Conservation (phyloP, 148 eudicot species). For the Silene latifolia region DNA sequence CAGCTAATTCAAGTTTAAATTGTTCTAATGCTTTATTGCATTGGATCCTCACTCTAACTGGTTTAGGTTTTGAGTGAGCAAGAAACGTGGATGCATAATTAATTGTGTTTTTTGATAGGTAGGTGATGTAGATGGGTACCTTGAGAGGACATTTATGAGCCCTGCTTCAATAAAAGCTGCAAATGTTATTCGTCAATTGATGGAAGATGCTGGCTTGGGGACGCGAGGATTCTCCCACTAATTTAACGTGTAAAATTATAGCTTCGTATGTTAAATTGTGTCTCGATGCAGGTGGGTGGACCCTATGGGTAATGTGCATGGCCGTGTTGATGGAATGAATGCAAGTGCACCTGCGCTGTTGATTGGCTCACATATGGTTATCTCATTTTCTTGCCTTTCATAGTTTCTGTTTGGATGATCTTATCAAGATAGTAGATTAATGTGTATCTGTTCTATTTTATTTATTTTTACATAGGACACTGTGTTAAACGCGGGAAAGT, state of each 20-base stretch:
- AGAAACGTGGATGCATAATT: background rate
- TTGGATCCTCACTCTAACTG: background rate
- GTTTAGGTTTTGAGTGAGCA: background rate
- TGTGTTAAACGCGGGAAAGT: slow-evolving; percentile 91
- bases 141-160: slow-evolving; percentile 89
- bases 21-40: background rate
- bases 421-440: slow-evolving; percentile 1
- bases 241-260: background rate
- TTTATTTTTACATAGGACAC: slow-evolving; percentile 57
- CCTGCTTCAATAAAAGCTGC: slow-evolving; percentile 76
- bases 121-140: slow-evolving; percentile 81
- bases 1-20: background rate
- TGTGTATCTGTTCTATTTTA: background rate
- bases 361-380: slow-evolving; percentile 93
- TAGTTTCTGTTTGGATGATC: background rate
- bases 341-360: slow-evolving; percentile 59
- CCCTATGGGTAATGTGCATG: slow-evolving; percentile 90
- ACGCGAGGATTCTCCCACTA: slow-evolving; percentile 50
- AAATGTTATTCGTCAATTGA: slow-evolving; percentile 68
- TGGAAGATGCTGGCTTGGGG: slow-evolving; percentile 89
- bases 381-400: background rate
- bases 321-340: slow-evolving; percentile 74
- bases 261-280: slow-evolving; percentile 1
- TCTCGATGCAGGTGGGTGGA: slow-evolving; percentile 82
- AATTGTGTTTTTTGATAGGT: slow-evolving; percentile 48